Evolutionary conservation across 2,329 filamentous ascomycete species (phyloP).

Genomic region (Furcasterigmium furcatum): DNA sequence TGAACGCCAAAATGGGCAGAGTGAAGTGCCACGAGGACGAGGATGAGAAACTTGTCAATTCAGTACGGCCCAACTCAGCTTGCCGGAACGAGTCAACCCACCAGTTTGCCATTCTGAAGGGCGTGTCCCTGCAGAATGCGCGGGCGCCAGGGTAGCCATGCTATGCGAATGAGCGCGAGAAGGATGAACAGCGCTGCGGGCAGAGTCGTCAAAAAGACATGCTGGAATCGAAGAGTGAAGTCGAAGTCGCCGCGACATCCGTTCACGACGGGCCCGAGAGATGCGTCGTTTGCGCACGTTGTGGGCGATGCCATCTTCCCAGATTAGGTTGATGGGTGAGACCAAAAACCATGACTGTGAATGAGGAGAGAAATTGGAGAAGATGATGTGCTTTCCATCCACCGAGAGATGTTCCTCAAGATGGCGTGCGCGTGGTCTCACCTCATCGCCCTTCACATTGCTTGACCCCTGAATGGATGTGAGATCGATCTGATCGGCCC

Average conservation of each 20-base stretch:
- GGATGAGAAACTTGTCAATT: conserved; percentile 11
- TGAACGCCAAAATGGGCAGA: conserved; percentile 25
- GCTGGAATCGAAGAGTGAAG: conserved; percentile 40
- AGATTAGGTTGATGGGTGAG: too few species aligned
- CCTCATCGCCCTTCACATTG: too few species aligned
- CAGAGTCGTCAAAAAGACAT: conserved; percentile 32
- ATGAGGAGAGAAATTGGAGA: too few species aligned
- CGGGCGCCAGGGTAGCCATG: conserved; percentile 20
- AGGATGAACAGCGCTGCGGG: conserved; percentile 30
- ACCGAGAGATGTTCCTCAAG: too few species aligned
- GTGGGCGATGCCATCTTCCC: not conserved
- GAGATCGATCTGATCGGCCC: too few species aligned
- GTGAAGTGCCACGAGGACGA: conserved; percentile 22
- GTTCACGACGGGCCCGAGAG: conserved; percentile 32
- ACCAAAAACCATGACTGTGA: too few species aligned
- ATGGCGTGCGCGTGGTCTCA: too few species aligned
- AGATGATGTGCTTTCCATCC: too few species aligned
- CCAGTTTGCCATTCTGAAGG: conserved; percentile 20
- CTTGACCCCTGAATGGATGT: too few species aligned
- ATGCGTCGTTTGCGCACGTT: conserved; percentile 22
- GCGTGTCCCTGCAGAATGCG: conserved; percentile 22
- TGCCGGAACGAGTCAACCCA: not conserved
- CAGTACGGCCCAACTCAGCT: too few species aligned
- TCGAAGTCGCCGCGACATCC: conserved; percentile 39
- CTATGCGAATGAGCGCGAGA: conserved; percentile 23